Conservation (phyloP, 2,329 filamentous ascomycete species). For the Xylariaceae sp. region DNA sequence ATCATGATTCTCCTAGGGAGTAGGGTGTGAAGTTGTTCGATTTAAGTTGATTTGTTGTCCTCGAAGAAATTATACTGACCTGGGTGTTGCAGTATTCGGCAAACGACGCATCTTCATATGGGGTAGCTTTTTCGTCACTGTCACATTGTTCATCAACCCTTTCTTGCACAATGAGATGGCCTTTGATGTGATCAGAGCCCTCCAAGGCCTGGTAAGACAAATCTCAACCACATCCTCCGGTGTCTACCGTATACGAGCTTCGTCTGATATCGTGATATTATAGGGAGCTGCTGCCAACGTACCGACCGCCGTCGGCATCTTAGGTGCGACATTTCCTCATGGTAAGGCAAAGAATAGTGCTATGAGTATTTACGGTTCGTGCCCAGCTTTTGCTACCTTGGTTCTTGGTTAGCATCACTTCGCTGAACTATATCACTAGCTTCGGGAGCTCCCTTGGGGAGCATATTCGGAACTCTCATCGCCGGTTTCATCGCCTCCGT, state of each 20-base stretch:
- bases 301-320: constrained; percentile 64
- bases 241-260: not conserved
- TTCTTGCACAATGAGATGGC: constrained; percentile 62
- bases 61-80: not conserved
- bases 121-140: constrained; percentile 58
- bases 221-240: not conserved
- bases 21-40: not conserved
- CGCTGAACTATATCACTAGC: constrained; percentile 31
- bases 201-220: constrained; percentile 52
- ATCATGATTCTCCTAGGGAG: not conserved
- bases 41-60: not conserved
- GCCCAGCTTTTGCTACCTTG: not conserved
- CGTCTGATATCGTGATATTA: constrained; percentile 12
- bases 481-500: constrained; percentile 60
- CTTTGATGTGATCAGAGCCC: constrained; percentile 59
- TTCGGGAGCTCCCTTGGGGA: constrained; percentile 59
- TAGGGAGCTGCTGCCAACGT: constrained; percentile 63
- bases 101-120: constrained; percentile 60
- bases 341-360: constrained; percentile 66
- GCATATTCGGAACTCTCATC: constrained; percentile 59
- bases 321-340: constrained; percentile 61
- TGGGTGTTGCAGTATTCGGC: constrained; percentile 45
- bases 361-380: constrained; percentile 55
- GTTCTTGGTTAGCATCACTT: not conserved
- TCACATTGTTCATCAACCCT: constrained; percentile 53